Evolutionary conservation across 371 early-diverging fungal species (phyloP).

Genomic region (Rhizomucor miehei): DNA sequence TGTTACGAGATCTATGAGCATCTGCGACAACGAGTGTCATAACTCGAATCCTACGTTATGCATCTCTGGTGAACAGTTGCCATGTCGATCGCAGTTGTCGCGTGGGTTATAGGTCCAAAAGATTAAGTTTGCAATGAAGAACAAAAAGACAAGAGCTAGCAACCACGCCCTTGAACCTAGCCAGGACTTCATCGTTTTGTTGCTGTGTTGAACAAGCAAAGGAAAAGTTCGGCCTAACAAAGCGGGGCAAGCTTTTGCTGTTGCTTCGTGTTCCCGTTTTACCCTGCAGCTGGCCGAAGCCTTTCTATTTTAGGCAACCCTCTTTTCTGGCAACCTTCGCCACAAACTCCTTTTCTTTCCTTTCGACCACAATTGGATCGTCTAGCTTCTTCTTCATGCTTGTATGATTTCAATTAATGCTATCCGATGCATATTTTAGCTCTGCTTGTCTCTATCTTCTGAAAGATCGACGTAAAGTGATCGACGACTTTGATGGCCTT

Average conservation of each 20-base stretch:
- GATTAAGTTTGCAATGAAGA: conserved; percentile 12
- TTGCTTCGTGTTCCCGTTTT: too few species aligned
- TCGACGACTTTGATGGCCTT: too few species aligned
- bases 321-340: background rate
- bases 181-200: conserved; percentile 15
- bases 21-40: too few species aligned
- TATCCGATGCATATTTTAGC: too few species aligned
- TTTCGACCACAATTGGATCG: too few species aligned
- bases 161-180: conserved; percentile 12
- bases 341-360: too few species aligned
- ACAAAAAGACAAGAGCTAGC: conserved; percentile 9
- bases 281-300: background rate
- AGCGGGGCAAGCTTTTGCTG: background rate
- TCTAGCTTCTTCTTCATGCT: too few species aligned
- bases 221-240: background rate
- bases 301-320: conserved; percentile 1
- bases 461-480: too few species aligned
- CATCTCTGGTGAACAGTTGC: conserved; percentile 3
- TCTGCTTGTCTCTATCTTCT: too few species aligned
- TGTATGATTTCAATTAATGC: too few species aligned
- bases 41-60: too few species aligned
- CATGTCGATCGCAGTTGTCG: conserved; percentile 10
- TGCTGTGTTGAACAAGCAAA: conserved; percentile 3
- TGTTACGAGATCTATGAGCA: background rate
- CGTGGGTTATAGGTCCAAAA: conserved; percentile 14